Conservation (phyloP, 177 flowering plant genomes). For the Vitis hybrid region DNA sequence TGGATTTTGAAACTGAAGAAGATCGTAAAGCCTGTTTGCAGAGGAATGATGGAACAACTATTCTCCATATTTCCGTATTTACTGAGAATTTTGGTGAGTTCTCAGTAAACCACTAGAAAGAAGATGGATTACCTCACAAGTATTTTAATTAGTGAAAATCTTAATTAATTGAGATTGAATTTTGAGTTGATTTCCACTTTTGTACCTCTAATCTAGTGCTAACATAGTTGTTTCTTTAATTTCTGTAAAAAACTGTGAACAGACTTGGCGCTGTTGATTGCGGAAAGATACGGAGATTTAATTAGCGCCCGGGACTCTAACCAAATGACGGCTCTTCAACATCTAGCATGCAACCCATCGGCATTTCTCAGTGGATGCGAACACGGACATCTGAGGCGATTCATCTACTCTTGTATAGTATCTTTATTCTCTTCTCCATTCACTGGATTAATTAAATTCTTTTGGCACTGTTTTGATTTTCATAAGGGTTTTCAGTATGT, state of each 20-base stretch:
- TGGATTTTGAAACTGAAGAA: neutral
- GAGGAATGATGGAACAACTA: neutral
- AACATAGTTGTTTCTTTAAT: too few relatives aligned
- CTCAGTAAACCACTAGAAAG: neutral
- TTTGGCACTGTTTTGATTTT: too few relatives aligned
- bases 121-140: too few relatives aligned
- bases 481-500: too few relatives aligned
- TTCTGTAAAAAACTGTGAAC: too few relatives aligned
- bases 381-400: neutral
- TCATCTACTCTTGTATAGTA: neutral
- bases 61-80: neutral
- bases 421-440: neutral
- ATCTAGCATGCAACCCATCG: neutral
- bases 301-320: too few relatives aligned
- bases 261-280: too few relatives aligned
- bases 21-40: neutral
- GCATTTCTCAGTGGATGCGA: neutral
- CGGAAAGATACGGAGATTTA: neutral
- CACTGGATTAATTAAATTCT: neutral
- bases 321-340: neutral
- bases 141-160: neutral
- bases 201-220: too few relatives aligned
- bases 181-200: too few relatives aligned
- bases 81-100: neutral
- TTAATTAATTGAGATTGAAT: too few relatives aligned